Conservation (phyloP, 164 flowering plant genomes). For the Annona cherimola region DNA sequence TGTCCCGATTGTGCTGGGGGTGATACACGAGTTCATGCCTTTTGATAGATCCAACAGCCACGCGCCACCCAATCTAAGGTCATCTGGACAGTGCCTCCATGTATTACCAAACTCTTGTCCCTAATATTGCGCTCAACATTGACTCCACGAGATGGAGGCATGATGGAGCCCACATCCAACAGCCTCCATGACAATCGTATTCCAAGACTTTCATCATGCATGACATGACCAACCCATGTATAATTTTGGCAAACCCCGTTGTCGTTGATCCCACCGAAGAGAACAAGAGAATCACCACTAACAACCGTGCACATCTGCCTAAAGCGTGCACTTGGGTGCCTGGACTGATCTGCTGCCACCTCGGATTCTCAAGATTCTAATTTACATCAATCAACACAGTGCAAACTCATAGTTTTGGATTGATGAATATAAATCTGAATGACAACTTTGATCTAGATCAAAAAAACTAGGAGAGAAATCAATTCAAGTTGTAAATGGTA, state of each 20-base stretch:
- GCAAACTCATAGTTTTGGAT: too few species aligned
- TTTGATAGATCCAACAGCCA: conserved; percentile 78
- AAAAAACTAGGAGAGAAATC: too few species aligned
- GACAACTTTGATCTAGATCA: too few species aligned
- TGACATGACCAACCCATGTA: conserved; percentile 78
- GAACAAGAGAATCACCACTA: conserved; percentile 51
- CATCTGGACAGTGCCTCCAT: conserved; percentile 78
- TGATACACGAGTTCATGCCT: conserved; percentile 30
- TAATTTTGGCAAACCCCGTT: conserved; percentile 79
- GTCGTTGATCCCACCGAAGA: conserved; percentile 95
- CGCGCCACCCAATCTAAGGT: conserved; percentile 62
- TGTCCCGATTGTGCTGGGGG: conserved; percentile 96
- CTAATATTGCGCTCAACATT: conserved; percentile 74
- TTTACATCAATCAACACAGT: too few species aligned
- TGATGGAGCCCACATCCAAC: conserved; percentile 52
- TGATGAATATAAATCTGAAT: too few species aligned
- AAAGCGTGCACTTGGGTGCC: conserved; percentile 86
- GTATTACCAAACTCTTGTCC: conserved; percentile 58
- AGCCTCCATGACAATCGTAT: conserved; percentile 60
- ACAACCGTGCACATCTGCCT: conserved; percentile 79
- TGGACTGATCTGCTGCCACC: conserved; percentile 61
- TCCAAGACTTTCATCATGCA: conserved; percentile 30
- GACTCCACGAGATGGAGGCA: conserved; percentile 87
- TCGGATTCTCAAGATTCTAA: conserved; percentile 29
- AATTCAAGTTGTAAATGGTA: too few species aligned